Base-by-base conservation (phyloP, 129 eudicot species). In the Artemisia annua region DNA sequence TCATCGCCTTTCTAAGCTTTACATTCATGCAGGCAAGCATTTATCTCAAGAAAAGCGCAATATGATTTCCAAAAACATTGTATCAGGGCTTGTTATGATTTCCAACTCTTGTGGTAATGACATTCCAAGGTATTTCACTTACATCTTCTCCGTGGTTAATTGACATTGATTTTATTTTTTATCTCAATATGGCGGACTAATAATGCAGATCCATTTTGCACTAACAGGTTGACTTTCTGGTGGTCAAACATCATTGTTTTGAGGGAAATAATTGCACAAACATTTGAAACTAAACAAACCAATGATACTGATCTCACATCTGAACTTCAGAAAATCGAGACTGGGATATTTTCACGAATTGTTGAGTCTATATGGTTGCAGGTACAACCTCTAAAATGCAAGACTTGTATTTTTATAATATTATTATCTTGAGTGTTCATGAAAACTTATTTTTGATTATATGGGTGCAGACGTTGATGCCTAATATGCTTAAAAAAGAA, bases 351-450 rank as follows among this genome's bases (percentile, higher is more conserved):
- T 70, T 82, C 91, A 20, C 83, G 90, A 77, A 82, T 89, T 35
- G 88, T 85, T 44, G 91, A 92, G 70, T 85, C 96, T 61, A 90
- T 89, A 67, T 89, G 96, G 96, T 82, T 86, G 84, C 97, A 92
- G 97, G 97, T 91, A 75, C 70, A 67, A 51, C 44, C 15, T 48
- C 30, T 17, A 54, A 12, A 39, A 61, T 59, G 11, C 56, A 48
- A 22, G 35, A 61, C 20, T 50, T 63, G 69, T 17, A 17, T 28
- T 20, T 20, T 20, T 59, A 26, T 19, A 22, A 19, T 46, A 46
- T 56, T 19, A 20, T 17, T 13, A 49, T 5, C 30, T 63, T 3
- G 16, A 10, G 53, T 52, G 73, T 1, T 69, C 54, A 0, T 9
- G 16, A 8, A 50, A 56, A 28, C n/a, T 24, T 69, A 73, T 46